A percentile compares a stretch with the other conserved stretches of the same genome.
Conservation (phyloP, 2,329 filamentous ascomycete genomes). For the Elsinoe batatas region DNA sequence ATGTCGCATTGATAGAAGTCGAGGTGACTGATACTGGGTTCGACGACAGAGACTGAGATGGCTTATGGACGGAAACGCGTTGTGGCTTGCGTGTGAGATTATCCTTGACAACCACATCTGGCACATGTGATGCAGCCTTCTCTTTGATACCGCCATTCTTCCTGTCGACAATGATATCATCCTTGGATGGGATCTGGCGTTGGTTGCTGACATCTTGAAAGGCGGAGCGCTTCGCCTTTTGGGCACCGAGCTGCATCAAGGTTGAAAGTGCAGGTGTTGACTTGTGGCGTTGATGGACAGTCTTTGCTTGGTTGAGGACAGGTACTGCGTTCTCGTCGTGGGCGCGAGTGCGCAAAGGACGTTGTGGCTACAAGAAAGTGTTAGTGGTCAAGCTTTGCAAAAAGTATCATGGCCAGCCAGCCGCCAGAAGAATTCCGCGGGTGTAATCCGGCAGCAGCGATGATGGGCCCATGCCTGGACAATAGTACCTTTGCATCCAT, state of each 20-base stretch:
- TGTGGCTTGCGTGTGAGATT: constrained; percentile 22
- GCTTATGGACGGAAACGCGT: constrained; percentile 7
- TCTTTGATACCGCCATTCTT: constrained; percentile 35
- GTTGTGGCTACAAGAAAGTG: constrained; percentile 51
- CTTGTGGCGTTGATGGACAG: constrained; percentile 72
- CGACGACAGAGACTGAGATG: constrained; percentile 29
- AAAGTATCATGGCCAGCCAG: not conserved
- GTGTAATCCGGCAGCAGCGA: not conserved
- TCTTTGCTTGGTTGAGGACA: constrained; percentile 38
- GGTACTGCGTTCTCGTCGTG: constrained; percentile 59
- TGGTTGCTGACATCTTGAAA: constrained; percentile 78
- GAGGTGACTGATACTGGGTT: constrained; percentile 43
- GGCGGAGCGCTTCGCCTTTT: constrained; percentile 65
- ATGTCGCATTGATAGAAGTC: constrained; percentile 4
- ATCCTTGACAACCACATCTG: constrained; percentile 24
- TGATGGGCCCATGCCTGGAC: constrained; percentile 4
- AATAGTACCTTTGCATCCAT: constrained; percentile 24
- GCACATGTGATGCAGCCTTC: constrained; percentile 22
- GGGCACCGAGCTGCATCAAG: constrained; percentile 42
- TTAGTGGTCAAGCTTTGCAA: constrained; percentile 14
- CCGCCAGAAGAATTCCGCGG: not conserved
- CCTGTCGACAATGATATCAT: constrained; percentile 45
- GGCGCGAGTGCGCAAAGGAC: constrained; percentile 51
- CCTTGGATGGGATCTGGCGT: constrained; percentile 37
- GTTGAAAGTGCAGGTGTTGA: constrained; percentile 57